Conservation (phyloP, 2,329 filamentous ascomycete genomes). For the Penicillium sp. region DNA sequence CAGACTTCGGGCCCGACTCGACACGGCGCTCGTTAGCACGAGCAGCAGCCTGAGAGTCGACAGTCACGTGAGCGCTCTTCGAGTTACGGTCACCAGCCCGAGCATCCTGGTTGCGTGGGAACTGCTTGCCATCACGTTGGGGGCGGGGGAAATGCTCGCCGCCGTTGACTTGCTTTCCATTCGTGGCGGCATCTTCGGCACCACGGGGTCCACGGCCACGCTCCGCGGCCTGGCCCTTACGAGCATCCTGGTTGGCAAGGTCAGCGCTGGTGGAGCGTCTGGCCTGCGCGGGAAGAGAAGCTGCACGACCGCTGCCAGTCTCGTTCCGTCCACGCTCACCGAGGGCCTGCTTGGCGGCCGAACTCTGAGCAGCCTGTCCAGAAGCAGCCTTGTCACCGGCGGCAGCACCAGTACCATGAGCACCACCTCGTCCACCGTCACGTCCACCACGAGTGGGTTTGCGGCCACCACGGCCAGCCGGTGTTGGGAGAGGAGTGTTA, state of each 20-base stretch:
- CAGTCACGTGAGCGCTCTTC: constrained; percentile 38
- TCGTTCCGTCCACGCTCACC: constrained; percentile 46
- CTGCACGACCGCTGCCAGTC: constrained; percentile 44
- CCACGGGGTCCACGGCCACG: constrained; percentile 41
- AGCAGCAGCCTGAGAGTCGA: constrained; percentile 42
- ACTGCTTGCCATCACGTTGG: constrained; percentile 44
- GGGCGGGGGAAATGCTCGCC: constrained; percentile 40
- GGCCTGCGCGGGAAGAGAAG: constrained; percentile 48
- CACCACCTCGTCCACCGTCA: constrained; percentile 54
- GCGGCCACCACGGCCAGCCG: constrained; percentile 59
- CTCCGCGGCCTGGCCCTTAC: constrained; percentile 42
- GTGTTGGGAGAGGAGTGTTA: constrained; percentile 72
- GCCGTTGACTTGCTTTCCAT: constrained; percentile 39
- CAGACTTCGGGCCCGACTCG: constrained; percentile 47
- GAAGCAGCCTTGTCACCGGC: constrained; percentile 43
- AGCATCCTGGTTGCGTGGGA: constrained; percentile 41
- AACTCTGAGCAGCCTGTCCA: constrained; percentile 35
- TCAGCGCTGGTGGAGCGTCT: constrained; percentile 46
- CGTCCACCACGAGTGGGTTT: constrained; percentile 63
- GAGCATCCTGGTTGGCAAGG: constrained; percentile 37
- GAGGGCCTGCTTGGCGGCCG: constrained; percentile 38
- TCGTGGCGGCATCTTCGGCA: constrained; percentile 37
- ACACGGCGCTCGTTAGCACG: constrained; percentile 47
- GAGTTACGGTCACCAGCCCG: constrained; percentile 35
- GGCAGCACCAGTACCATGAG: constrained; percentile 42